These are phyloP conservation scores for Gamarada debralockiae DNA, from an alignment of 495 filamentous ascomycete genomes.

Conservation along the genomic window DNA sequence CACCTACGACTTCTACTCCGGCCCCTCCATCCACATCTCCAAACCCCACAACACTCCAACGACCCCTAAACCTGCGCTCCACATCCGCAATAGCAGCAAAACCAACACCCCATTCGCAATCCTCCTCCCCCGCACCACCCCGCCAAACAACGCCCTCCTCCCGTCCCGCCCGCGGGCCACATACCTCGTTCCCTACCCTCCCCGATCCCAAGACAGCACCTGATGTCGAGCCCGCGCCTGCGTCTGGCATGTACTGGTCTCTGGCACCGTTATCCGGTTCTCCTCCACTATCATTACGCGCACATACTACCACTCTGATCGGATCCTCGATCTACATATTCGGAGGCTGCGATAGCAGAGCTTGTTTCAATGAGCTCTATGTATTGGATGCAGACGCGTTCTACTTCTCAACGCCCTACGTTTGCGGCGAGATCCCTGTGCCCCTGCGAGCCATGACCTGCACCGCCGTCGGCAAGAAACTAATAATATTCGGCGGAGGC, in stretches of 20 bases:
- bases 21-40: slow-evolving; percentile 7
- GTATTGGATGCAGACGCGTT: slow-evolving; percentile 63
- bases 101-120: slow-evolving; percentile 19
- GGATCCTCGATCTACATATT: slow-evolving; percentile 62
- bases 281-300: slow-evolving; percentile 52
- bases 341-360: slow-evolving; percentile 59
- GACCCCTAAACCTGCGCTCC: slow-evolving; percentile 36
- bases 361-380: slow-evolving; percentile 63
- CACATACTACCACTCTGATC: slow-evolving; percentile 58
- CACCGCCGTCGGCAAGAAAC: slow-evolving; percentile 61
- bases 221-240: slow-evolving; percentile 55
- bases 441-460: slow-evolving; percentile 64
- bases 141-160: slow-evolving; percentile 16
- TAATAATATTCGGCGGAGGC: slow-evolving; percentile 62
- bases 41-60: background rate
- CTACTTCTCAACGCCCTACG: slow-evolving; percentile 55
- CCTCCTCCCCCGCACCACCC: slow-evolving; percentile 13
- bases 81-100: slow-evolving; percentile 49
- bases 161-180: slow-evolving; percentile 26
- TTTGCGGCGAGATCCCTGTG: slow-evolving; percentile 56
- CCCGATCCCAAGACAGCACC: slow-evolving; percentile 52
- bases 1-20: slow-evolving; percentile 7
- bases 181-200: slow-evolving; percentile 49
- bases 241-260: slow-evolving; percentile 68
- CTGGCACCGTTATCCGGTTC: slow-evolving; percentile 52